Conservation (phyloP, 139 green algal species). For the Volvox reticuliferus region DNA sequence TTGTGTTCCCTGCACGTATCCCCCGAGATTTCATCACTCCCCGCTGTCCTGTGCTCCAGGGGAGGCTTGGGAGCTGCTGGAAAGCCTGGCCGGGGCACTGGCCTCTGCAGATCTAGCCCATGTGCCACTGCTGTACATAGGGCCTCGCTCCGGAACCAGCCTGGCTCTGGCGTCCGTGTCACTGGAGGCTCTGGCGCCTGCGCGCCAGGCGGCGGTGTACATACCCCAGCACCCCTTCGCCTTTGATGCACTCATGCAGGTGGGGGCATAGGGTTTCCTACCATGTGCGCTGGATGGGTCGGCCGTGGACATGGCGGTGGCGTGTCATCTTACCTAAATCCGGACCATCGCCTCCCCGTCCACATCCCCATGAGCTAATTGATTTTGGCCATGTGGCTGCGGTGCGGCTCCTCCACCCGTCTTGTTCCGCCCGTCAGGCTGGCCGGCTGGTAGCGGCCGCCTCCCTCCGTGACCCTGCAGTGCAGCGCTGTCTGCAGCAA, state of each 20-base stretch:
- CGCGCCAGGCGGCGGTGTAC: conserved; percentile 33
- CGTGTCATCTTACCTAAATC: background rate
- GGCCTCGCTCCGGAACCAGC: background rate
- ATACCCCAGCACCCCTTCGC: conserved; percentile 41
- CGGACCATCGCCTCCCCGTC: background rate
- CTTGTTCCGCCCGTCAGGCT: background rate
- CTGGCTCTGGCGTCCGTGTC: conserved; percentile 33
- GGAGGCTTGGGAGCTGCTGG: conserved; percentile 46
- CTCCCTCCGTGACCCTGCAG: background rate
- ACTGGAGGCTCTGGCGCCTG: conserved; percentile 16
- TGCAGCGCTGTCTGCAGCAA: conserved; percentile 4
- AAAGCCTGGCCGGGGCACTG: background rate
- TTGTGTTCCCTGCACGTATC: too few relatives aligned
- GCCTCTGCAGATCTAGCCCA: conserved; percentile 8
- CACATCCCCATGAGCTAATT: background rate
- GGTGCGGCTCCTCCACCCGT: background rate
- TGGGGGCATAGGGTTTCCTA: too few relatives aligned
- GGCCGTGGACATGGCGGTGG: background rate
- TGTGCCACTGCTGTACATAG: conserved; percentile 10
- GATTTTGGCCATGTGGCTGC: background rate
- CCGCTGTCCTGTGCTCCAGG: conserved; percentile 1
- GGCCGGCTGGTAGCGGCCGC: conserved; percentile 3
- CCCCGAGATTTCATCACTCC: background rate
- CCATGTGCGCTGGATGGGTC: background rate
- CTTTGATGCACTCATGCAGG: conserved; percentile 34